phyloP scores from a whole-genome alignment of 805 yeast genomes.

The Candida quercuum region DNA sequence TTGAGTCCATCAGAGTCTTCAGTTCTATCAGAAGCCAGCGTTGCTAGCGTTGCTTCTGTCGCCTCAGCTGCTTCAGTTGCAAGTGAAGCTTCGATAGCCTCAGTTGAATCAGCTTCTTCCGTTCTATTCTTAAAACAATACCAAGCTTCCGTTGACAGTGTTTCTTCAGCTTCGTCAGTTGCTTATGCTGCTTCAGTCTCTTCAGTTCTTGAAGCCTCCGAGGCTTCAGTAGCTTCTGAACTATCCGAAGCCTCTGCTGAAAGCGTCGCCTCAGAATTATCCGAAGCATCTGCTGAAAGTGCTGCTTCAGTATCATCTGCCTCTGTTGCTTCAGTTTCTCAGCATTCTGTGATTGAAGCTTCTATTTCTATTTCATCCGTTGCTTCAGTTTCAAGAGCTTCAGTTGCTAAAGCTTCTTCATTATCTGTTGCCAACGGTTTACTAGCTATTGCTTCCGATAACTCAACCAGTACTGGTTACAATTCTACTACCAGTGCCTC shows the following conservation, averaged over 20 bases:
- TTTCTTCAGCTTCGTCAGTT: constrained; percentile 5
- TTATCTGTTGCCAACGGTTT: constrained; percentile 33
- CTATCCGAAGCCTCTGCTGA: constrained; percentile 17
- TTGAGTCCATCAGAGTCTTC: constrained; percentile 24
- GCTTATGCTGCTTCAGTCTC: constrained; percentile 15
- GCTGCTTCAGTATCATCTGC: constrained; percentile 10
- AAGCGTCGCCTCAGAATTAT: constrained; percentile 12
- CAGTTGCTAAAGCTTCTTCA: constrained; percentile 15
- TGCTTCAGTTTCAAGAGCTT: constrained; percentile 6
- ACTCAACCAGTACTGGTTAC: constrained; percentile 20
- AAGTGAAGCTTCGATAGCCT: no score
- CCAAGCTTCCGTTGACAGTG: constrained; percentile 9
- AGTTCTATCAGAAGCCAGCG: constrained; percentile 14
- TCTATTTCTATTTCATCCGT: constrained; percentile 10
- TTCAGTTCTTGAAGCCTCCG: constrained; percentile 20
- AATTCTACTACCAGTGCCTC: constrained; percentile 32
- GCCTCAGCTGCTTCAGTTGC: constrained; percentile 10
- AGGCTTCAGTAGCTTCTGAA: constrained; percentile 18
- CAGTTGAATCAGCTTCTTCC: constrained; percentile 1
- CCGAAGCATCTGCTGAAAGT: constrained; percentile 11
- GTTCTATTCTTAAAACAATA: constrained; percentile 4
- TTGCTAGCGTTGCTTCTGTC: constrained; percentile 13
- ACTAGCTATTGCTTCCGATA: constrained; percentile 37
- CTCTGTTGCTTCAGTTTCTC: constrained; percentile 15
- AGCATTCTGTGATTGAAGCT: constrained; percentile 15